Evolutionary conservation across 2,329 filamentous ascomycete species (phyloP).

Genomic region (Hypoxylon sp.): DNA sequence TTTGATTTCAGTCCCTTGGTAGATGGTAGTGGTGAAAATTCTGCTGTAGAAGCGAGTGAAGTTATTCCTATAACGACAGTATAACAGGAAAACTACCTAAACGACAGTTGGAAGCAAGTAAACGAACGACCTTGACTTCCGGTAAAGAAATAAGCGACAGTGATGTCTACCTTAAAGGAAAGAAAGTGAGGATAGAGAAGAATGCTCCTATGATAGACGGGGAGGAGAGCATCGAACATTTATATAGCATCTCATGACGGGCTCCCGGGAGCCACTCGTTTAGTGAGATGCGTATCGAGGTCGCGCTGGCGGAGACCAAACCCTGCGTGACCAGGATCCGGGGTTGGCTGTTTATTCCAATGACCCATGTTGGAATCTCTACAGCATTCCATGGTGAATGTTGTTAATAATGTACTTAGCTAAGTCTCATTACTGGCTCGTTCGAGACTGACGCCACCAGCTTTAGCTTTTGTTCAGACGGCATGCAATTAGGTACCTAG

Average conservation of each 20-base stretch:
- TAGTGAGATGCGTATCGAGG: slow-evolving; percentile 35
- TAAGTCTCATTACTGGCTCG: slow-evolving; percentile 7
- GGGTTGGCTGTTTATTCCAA: slow-evolving; percentile 48
- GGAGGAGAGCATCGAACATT: slow-evolving; percentile 41
- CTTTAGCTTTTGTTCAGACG: slow-evolving; percentile 7
- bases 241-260: slow-evolving; percentile 53
- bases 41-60: slow-evolving; percentile 44
- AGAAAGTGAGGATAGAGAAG: slow-evolving; percentile 51
- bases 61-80: slow-evolving; percentile 47
- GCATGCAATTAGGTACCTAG: slow-evolving; percentile 16
- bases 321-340: slow-evolving; percentile 44
- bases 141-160: slow-evolving; percentile 54
- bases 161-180: slow-evolving; percentile 51
- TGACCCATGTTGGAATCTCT: slow-evolving; percentile 41
- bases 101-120: slow-evolving; percentile 61
- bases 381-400: slow-evolving; percentile 31
- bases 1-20: slow-evolving; percentile 48
- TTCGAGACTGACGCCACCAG: slow-evolving; percentile 26
- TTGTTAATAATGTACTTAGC: slow-evolving; percentile 21
- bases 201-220: slow-evolving; percentile 46
- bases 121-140: slow-evolving; percentile 71
- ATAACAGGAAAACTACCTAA: slow-evolving; percentile 53
- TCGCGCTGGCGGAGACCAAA: slow-evolving; percentile 38
- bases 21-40: slow-evolving; percentile 27
- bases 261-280: slow-evolving; percentile 45